phyloP scores from a whole-genome alignment of 2,329 filamentous ascomycete genomes.

The Fusarium marasasianum region DNA sequence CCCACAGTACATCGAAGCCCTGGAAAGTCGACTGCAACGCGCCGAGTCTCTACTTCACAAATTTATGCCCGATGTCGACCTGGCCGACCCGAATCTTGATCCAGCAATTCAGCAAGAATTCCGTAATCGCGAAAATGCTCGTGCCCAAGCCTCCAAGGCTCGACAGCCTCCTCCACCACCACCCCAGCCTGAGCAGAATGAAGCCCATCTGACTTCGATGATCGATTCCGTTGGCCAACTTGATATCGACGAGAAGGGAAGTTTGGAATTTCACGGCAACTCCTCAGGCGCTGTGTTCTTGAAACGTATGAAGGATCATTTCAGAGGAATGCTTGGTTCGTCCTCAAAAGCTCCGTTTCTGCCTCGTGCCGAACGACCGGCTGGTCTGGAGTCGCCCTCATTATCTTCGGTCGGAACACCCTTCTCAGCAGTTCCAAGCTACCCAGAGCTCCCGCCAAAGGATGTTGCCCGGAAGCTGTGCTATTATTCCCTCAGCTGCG shows the following conservation, averaged over 20 bases:
- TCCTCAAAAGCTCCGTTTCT: slow-evolving; percentile 69
- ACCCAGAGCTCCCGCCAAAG: slow-evolving; percentile 75
- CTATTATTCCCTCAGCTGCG: slow-evolving; percentile 65
- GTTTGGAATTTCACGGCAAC: slow-evolving; percentile 95
- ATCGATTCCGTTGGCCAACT: slow-evolving; percentile 91
- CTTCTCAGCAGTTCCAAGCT: slow-evolving; percentile 60
- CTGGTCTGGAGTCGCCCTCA: slow-evolving; percentile 74
- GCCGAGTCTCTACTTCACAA: slow-evolving; percentile 82
- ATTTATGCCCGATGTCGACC: slow-evolving; percentile 83
- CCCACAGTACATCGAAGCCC: slow-evolving; percentile 90
- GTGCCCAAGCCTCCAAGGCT: slow-evolving; percentile 53
- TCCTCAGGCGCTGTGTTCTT: slow-evolving; percentile 93
- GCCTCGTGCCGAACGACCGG: slow-evolving; percentile 58
- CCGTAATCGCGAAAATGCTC: slow-evolving; percentile 63
- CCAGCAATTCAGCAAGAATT: slow-evolving; percentile 77
- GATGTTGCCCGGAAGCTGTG: slow-evolving; percentile 64
- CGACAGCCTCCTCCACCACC: slow-evolving; percentile 47
- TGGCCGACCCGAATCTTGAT: slow-evolving; percentile 87
- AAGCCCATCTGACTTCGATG: slow-evolving; percentile 89
- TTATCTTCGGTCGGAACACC: slow-evolving; percentile 71
- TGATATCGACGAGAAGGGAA: slow-evolving; percentile 88
- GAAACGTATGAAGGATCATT: slow-evolving; percentile 85
- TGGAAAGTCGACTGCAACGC: slow-evolving; percentile 84
- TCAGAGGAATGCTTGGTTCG: slow-evolving; percentile 78
- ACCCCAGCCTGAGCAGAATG: slow-evolving; percentile 59